Evolutionary conservation across 2,329 filamentous ascomycete genomes (phyloP).

Genomic region (Exophiala lecanii-corni): DNA sequence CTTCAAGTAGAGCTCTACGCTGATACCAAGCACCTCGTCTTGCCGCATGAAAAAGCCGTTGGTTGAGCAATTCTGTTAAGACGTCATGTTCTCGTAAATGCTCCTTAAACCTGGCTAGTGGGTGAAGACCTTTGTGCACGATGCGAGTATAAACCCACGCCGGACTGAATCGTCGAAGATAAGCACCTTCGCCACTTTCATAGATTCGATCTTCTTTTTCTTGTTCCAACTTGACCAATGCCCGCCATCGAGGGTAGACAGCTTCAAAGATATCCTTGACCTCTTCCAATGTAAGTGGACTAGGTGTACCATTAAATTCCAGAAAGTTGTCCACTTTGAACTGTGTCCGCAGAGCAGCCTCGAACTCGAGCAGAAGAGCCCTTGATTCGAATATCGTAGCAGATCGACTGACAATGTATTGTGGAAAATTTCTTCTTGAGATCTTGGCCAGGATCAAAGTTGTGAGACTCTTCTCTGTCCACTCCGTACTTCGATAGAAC

Average conservation of each 20-base stretch:
- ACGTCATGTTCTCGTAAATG: slow-evolving; percentile 72
- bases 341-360: slow-evolving; percentile 77
- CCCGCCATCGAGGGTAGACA: slow-evolving; percentile 76
- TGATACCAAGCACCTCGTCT: slow-evolving; percentile 92
- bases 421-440: slow-evolving; percentile 77
- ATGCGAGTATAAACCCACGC: slow-evolving; percentile 93
- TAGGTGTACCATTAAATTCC: slow-evolving; percentile 70
- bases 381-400: slow-evolving; percentile 82
- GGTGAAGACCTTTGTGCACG: slow-evolving; percentile 76
- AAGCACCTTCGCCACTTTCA: slow-evolving; percentile 78
- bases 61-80: slow-evolving; percentile 68
- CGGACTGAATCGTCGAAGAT: slow-evolving; percentile 82
- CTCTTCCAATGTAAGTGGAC: slow-evolving; percentile 59
- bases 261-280: slow-evolving; percentile 69
- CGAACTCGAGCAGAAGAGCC: slow-evolving; percentile 74
- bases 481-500: slow-evolving; percentile 92
- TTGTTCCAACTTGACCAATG: slow-evolving; percentile 67
- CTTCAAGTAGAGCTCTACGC: slow-evolving; percentile 86
- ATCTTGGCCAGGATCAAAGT: slow-evolving; percentile 93
- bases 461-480: slow-evolving; percentile 94
- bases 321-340: slow-evolving; percentile 75
- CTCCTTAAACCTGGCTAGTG: slow-evolving; percentile 76
- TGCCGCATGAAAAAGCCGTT: slow-evolving; percentile 78
- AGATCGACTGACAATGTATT: slow-evolving; percentile 85
- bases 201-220: slow-evolving; percentile 72